Conservation (phyloP, 2,329 filamentous ascomycete species). For the Eutypella sp. region DNA sequence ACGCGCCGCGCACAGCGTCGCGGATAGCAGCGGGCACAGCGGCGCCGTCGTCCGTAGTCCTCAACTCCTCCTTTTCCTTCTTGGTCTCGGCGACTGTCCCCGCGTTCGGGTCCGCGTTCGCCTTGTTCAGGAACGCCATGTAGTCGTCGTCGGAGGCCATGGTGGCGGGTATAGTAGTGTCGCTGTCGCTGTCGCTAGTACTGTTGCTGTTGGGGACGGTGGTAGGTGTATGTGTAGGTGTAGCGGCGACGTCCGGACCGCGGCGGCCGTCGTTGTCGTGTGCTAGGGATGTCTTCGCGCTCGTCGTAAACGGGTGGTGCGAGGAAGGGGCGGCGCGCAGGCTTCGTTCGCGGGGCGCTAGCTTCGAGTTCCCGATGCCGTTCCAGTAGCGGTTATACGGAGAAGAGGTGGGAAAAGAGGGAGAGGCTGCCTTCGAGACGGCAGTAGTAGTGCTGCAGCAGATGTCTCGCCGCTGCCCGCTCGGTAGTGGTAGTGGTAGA, state of each 20-base stretch:
- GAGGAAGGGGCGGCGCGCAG: too few species aligned
- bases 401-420: background rate
- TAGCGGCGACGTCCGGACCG: background rate
- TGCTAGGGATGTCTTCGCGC: too few species aligned
- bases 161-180: too few species aligned
- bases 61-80: conserved; percentile 38
- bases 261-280: background rate
- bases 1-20: conserved; percentile 47
- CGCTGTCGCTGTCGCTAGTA: background rate
- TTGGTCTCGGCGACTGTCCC: conserved; percentile 36
- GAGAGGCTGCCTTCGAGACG: too few species aligned
- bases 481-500: too few species aligned
- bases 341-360: too few species aligned
- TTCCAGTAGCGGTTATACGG: background rate
- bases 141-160: conserved; percentile 82
- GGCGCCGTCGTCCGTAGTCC: conserved; percentile 47
- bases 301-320: too few species aligned
- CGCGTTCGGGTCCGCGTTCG: conserved; percentile 71
- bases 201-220: background rate
- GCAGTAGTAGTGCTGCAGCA: too few species aligned
- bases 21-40: conserved; percentile 57
- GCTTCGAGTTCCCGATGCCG: too few species aligned
- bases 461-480: too few species aligned
- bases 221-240: background rate
- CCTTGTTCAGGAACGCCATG: conserved; percentile 79